Percentiles rank a stretch among this genome's conserved stretches.
phyloP scores from a whole-genome alignment of 768 basidiomycete genomes.

The Mycena rosella region DNA sequence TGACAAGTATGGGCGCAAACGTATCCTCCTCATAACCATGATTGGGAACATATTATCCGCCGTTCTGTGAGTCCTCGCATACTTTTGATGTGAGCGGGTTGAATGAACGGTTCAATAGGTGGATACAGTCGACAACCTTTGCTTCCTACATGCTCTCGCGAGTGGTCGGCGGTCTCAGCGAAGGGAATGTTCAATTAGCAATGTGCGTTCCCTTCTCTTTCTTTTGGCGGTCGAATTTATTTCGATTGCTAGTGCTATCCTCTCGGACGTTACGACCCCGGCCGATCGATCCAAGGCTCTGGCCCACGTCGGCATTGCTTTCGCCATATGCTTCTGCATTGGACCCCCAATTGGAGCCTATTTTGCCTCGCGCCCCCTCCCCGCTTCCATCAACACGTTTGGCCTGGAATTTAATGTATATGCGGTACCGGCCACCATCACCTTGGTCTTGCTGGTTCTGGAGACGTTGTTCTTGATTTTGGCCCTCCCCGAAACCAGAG shows the following conservation, averaged over 20 bases:
- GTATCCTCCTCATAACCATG: conserved; percentile 88
- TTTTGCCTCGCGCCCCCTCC: conserved; percentile 89
- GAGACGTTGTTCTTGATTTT: conserved; percentile 86
- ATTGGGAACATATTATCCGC: conserved; percentile 95
- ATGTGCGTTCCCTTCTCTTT: conserved; percentile 71
- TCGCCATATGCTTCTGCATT: conserved; percentile 93
- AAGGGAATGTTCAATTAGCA: conserved; percentile 97
- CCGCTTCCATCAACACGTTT: conserved; percentile 65
- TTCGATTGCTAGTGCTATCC: conserved; percentile 77
- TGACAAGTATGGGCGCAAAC: conserved; percentile 91
- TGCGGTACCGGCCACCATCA: conserved; percentile 89
- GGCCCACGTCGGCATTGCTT: conserved; percentile 95
- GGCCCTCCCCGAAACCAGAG: conserved; percentile 89
- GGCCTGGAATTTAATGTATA: conserved; percentile 87
- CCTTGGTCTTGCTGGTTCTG: conserved; percentile 77
- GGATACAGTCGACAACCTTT: conserved; percentile 92
- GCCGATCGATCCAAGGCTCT: conserved; percentile 87
- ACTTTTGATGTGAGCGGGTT: background rate
- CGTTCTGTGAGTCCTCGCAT: conserved; percentile 68
- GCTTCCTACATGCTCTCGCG: conserved; percentile 91
- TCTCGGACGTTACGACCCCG: conserved; percentile 90
- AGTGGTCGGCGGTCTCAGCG: conserved; percentile 92
- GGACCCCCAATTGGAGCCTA: conserved; percentile 97
- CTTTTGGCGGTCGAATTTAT: background rate
- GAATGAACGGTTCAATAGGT: conserved; percentile 59